Evolutionary conservation across 257 asterid genomes (phyloP).

Genomic region (Jaltomata sinuosa): DNA sequence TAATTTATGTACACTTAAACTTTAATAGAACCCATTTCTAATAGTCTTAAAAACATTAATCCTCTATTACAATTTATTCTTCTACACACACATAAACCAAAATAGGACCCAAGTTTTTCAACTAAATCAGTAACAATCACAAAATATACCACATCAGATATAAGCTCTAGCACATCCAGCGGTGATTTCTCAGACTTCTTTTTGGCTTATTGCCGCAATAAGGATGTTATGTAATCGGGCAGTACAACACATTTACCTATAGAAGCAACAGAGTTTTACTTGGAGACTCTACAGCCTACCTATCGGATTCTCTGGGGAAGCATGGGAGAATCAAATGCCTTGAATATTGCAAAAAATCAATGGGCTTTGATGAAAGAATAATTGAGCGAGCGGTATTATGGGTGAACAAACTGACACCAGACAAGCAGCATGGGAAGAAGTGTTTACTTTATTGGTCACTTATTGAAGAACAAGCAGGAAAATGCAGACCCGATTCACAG

Average conservation of each 20-base stretch:
- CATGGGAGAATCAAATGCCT: constrained; percentile 84
- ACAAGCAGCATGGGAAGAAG: constrained; percentile 68
- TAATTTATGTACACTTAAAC: background rate
- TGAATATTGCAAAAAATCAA: constrained; percentile 65
- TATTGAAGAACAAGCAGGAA: constrained; percentile 33
- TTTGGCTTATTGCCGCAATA: background rate
- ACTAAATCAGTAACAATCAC: background rate
- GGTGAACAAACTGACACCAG: constrained; percentile 73
- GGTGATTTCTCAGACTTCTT: background rate
- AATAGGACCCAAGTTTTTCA: background rate
- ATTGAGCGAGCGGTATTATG: constrained; percentile 62
- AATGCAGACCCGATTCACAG: background rate
- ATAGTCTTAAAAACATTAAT: background rate
- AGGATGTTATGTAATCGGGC: background rate
- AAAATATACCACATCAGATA: background rate
- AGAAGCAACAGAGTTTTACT: constrained; percentile 88
- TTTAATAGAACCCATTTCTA: background rate
- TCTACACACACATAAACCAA: background rate
- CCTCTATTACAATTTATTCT: background rate
- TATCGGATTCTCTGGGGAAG: constrained; percentile 90
- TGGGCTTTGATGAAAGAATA: constrained; percentile 62
- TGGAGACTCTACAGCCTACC: constrained; percentile 75
- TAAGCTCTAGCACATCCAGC: background rate
- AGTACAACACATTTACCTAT: background rate
- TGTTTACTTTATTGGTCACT: constrained; percentile 67